A percentile compares a stretch with the other conserved stretches of the same genome.
Evolutionary conservation across 176 grass and related monocot species (phyloP).

Genomic region (Phoenix roebelenii): DNA sequence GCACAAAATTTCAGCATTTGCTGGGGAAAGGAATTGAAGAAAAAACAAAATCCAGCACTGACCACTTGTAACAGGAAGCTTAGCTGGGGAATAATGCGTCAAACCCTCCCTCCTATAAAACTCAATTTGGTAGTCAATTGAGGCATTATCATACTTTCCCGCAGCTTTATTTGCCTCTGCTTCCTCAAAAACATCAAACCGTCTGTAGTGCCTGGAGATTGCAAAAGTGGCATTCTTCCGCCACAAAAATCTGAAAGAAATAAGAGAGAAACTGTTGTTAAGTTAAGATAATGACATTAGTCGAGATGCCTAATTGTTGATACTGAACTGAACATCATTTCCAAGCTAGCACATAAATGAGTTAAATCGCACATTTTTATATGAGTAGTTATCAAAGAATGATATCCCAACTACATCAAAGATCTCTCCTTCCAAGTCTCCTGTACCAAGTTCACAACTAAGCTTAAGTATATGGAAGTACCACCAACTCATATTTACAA

Average conservation of each 20-base stretch:
- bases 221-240: constrained; percentile 76
- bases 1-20: not conserved
- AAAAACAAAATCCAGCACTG: constrained; percentile 10
- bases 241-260: constrained; percentile 83
- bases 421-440: no score
- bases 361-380: no score
- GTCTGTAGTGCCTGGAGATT: constrained; percentile 94
- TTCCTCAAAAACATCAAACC: constrained; percentile 98
- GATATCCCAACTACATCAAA: no score
- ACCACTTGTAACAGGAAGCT: constrained; percentile 97
- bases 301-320: not conserved
- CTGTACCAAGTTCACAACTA: no score
- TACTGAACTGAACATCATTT: no score
- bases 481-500: no score
- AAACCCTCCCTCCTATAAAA: constrained; percentile 96
- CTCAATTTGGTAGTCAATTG: constrained; percentile 86
- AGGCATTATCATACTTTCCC: constrained; percentile 92
- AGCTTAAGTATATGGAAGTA: no score
- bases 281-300: not conserved
- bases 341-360: no score
- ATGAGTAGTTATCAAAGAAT: no score
- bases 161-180: constrained; percentile 97
- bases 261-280: not conserved
- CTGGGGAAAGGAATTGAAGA: no score
- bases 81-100: constrained; percentile 83